A percentile compares a stretch with the other conserved stretches of the same genome.
Conservation (phyloP, 1,284 basidiomycete genomes). For the Apiotrichum veenhuisii region DNA sequence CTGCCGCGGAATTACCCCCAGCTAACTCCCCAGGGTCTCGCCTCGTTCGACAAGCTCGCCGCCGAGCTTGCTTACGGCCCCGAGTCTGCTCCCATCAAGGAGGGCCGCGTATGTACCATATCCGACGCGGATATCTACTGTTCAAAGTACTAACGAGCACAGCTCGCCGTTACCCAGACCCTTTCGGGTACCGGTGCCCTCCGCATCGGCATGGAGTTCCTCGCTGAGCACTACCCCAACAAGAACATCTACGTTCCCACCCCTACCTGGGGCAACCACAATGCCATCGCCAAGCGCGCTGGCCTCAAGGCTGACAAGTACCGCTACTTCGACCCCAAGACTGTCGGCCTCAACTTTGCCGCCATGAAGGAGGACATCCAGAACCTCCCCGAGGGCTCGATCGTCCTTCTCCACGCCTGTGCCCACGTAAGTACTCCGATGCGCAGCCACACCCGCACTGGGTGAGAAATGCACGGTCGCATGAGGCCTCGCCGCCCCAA, state of each 20-base stretch:
- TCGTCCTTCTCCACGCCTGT: conserved; percentile 30
- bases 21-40: conserved; percentile 55
- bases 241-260: conserved; percentile 90
- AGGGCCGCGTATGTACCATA: conserved; percentile 64
- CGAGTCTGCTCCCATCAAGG: conserved; percentile 69
- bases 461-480: no score
- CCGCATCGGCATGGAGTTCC: conserved; percentile 91
- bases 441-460: no score
- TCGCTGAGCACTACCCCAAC: conserved; percentile 78
- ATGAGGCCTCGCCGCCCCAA: conserved; percentile 51
- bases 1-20: background rate
- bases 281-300: conserved; percentile 76
- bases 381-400: conserved; percentile 53
- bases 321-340: conserved; percentile 86
- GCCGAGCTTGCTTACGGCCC: conserved; percentile 88
- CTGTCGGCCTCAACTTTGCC: conserved; percentile 88
- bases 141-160: conserved; percentile 2
- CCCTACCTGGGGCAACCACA: conserved; percentile 98
- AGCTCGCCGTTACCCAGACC: conserved; percentile 91
- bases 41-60: conserved; percentile 83
- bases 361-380: conserved; percentile 83
- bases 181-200: conserved; percentile 98
- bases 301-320: conserved; percentile 81
- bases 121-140: background rate
- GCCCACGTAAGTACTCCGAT: conserved; percentile 10